Evolutionary conservation across 257 asterid species (phyloP).

Genomic region (Petrea volubilis): DNA sequence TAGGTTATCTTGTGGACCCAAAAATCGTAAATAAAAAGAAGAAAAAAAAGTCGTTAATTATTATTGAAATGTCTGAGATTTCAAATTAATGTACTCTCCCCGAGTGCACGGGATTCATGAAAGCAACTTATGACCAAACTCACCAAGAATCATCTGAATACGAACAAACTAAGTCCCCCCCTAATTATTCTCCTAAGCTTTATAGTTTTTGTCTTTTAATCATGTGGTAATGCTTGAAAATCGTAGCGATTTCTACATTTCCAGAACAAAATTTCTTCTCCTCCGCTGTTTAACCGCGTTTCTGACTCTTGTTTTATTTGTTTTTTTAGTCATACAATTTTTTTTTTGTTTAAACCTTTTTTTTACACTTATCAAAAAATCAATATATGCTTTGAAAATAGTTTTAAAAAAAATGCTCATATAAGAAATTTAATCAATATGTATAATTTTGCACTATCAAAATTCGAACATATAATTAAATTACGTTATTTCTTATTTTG

Average conservation of each 20-base stretch:
- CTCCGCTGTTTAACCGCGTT: not conserved
- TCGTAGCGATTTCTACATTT: not conserved
- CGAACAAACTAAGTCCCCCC: not conserved
- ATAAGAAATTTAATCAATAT: no score
- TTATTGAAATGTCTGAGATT: conserved; percentile 26
- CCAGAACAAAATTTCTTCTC: no score
- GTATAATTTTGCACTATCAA: no score
- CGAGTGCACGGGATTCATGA: conserved; percentile 36
- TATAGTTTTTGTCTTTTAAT: not conserved
- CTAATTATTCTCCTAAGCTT: not conserved
- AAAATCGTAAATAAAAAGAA: not conserved
- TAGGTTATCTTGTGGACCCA: conserved; percentile 43
- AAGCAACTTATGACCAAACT: conserved; percentile 60
- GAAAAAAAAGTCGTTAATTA: conserved; percentile 15
- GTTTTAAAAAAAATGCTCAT: no score
- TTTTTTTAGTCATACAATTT: no score
- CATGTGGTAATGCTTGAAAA: not conserved
- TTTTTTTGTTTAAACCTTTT: no score
- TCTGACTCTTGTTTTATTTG: no score
- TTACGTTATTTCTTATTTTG: no score
- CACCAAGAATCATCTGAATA: conserved; percentile 22
- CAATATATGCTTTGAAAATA: no score
- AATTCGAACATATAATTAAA: no score
- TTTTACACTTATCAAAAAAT: no score
- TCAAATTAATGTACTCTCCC: conserved; percentile 6